A percentile compares a stretch with the other conserved stretches of the same genome.
Conservation (phyloP, 805 yeast species). For the Yarrowia sp. region DNA sequence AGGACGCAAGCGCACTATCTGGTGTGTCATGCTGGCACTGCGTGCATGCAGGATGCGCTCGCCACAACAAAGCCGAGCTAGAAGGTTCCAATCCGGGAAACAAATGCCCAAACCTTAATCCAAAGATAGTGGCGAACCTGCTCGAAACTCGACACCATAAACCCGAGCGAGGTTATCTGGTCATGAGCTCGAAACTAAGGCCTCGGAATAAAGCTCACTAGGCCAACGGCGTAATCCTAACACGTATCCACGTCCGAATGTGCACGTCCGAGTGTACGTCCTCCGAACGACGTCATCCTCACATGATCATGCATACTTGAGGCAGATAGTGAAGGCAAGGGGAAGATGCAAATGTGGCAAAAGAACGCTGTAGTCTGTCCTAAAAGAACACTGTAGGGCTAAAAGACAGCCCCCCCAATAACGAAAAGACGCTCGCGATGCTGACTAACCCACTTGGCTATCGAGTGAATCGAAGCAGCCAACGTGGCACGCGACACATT, state of each 20-base stretch:
- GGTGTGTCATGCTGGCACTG: conserved; percentile 15
- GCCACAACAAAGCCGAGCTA: conserved; percentile 16
- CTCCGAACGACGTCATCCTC: no score
- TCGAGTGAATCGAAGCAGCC: conserved; percentile 56
- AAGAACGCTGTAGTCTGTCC: background rate
- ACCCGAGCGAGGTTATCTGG: no score
- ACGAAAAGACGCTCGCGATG: conserved; percentile 70
- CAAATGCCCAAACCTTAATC: background rate
- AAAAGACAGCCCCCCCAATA: conserved; percentile 68
- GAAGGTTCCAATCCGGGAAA: conserved; percentile 24
- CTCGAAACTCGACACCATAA: no score
- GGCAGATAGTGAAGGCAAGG: background rate
- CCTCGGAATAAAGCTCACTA: no score
- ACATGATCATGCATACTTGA: no score
- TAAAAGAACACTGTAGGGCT: background rate
- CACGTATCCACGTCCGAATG: no score
- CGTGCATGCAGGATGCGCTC: conserved; percentile 5
- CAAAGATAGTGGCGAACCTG: conserved; percentile 8
- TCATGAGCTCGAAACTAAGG: no score
- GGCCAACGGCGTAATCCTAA: no score
- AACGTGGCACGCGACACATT: conserved; percentile 53
- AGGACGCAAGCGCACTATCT: conserved; percentile 15
- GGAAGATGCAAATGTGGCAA: background rate
- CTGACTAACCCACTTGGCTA: conserved; percentile 72
- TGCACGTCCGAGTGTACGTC: no score